A percentile compares a stretch with the other conserved stretches of the same genome.
Evolutionary conservation across 2,329 filamentous ascomycete species (phyloP).

Genomic region (Aaosphaeria arxii): DNA sequence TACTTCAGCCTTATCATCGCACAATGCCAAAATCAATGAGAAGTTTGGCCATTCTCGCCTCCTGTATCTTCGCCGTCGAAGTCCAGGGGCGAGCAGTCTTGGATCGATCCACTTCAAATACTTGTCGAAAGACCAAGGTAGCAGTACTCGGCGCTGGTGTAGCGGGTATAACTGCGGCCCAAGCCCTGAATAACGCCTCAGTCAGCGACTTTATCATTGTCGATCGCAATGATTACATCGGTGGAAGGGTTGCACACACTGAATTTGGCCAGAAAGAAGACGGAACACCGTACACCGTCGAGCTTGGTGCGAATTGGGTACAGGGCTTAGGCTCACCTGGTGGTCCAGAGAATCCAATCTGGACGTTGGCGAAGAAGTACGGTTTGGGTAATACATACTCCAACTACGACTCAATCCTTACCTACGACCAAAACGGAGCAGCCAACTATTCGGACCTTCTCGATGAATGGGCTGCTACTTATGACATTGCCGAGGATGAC

Average conservation of each 20-base stretch:
- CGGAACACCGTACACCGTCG: slow-evolving; percentile 57
- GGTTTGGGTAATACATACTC: slow-evolving; percentile 56
- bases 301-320: slow-evolving; percentile 68
- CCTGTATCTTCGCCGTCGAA: too few relatives aligned
- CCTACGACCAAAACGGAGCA: slow-evolving; percentile 58
- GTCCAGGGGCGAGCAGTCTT: too few relatives aligned
- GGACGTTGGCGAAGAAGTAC: slow-evolving; percentile 59
- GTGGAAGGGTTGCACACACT: slow-evolving; percentile 59
- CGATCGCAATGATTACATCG: slow-evolving; percentile 61
- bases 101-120: background rate
- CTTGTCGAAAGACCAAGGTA: slow-evolving; percentile 30
- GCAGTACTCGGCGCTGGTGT: slow-evolving; percentile 55
- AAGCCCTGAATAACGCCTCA: slow-evolving; percentile 60
- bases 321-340: slow-evolving; percentile 41
- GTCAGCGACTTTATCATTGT: slow-evolving; percentile 64
- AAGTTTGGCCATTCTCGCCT: too few relatives aligned
- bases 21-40: too few relatives aligned
- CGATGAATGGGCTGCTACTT: slow-evolving; percentile 49
- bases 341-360: slow-evolving; percentile 58
- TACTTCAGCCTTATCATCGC: too few relatives aligned
- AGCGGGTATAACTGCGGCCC: slow-evolving; percentile 62
- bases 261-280: slow-evolving; percentile 53
- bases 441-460: slow-evolving; percentile 52
- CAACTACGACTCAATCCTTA: slow-evolving; percentile 57
- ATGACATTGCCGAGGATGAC: slow-evolving; percentile 46